Evolutionary conservation across 108 stramenopile genomes (phyloP).

Genomic region (Epipyxis sp.): DNA sequence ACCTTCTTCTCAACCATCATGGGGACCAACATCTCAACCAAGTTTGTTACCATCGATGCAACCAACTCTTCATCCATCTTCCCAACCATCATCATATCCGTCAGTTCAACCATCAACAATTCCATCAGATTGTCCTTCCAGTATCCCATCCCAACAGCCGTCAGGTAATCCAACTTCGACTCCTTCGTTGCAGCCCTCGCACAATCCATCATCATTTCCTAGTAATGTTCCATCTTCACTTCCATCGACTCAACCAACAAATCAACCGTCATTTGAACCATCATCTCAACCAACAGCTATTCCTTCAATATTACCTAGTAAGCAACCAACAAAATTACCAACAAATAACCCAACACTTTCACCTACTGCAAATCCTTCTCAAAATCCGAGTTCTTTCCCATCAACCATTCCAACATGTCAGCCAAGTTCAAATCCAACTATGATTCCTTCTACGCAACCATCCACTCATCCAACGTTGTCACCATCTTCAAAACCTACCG

Average conservation of each 20-base stretch:
- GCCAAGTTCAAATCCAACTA: too few relatives aligned
- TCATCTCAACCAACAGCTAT: neutral
- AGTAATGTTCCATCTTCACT: neutral
- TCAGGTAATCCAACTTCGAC: neutral
- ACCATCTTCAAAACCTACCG: too few relatives aligned
- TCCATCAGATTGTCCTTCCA: neutral
- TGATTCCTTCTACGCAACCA: too few relatives aligned
- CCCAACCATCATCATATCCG: neutral
- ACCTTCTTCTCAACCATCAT: neutral
- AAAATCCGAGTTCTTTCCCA: neutral
- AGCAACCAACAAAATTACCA: neutral
- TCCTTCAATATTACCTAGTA: neutral
- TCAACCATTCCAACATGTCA: neutral
- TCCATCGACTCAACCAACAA: neutral
- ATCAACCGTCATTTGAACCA: neutral
- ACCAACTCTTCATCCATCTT: neutral
- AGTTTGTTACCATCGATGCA: neutral
- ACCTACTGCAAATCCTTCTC: constrained; percentile 5
- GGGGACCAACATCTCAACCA: neutral
- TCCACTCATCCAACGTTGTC: too few relatives aligned
- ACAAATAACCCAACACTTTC: neutral
- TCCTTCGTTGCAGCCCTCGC: constrained; percentile 11
- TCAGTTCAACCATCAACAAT: neutral
- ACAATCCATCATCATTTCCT: neutral
- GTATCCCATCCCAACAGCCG: neutral